A percentile compares a stretch with the other conserved stretches of the same genome.
These are phyloP conservation scores for Neonectria ditissima DNA, from an alignment of 2,329 filamentous ascomycete genomes.

Conservation along the genomic window DNA sequence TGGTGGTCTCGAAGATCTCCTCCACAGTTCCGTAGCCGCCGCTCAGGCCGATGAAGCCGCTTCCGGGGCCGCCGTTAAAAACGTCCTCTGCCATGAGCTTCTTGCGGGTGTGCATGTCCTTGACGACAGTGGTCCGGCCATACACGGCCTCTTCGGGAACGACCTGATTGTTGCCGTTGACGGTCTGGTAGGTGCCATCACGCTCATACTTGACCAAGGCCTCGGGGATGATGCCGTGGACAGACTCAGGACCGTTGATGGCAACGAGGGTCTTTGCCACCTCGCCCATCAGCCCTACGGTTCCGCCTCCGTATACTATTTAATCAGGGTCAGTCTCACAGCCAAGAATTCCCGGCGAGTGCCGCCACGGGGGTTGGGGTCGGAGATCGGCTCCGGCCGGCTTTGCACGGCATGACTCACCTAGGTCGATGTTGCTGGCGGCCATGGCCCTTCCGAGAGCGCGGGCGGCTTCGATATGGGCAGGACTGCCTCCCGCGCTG, in stretches of 20 bases:
- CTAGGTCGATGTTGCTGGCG: constrained; percentile 80
- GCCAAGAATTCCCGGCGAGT: neutral
- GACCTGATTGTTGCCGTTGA: constrained; percentile 62
- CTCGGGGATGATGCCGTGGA: constrained; percentile 94
- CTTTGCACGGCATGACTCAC: constrained; percentile 51
- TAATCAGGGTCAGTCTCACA: constrained; percentile 1
- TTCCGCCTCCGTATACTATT: constrained; percentile 92
- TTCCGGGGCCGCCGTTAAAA: constrained; percentile 81
- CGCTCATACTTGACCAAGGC: constrained; percentile 85
- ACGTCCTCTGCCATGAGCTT: constrained; percentile 93
- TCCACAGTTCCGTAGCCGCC: constrained; percentile 97
- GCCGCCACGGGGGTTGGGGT: neutral
- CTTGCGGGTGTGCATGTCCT: constrained; percentile 97
- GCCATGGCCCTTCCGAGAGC: constrained; percentile 80
- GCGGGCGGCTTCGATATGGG: constrained; percentile 82
- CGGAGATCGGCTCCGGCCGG: constrained; percentile 4
- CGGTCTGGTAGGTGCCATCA: constrained; percentile 65
- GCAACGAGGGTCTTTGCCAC: constrained; percentile 87
- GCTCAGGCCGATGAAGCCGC: constrained; percentile 87
- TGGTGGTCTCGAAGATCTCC: constrained; percentile 90
- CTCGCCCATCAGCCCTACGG: constrained; percentile 95
- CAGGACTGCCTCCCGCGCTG: constrained; percentile 76
- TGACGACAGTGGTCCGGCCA: constrained; percentile 87
- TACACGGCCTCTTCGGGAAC: constrained; percentile 75
- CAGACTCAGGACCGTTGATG: constrained; percentile 81